Base-by-base conservation (phyloP, 2,329 filamentous ascomycete species). In the Colletotrichum eleusines region DNA sequence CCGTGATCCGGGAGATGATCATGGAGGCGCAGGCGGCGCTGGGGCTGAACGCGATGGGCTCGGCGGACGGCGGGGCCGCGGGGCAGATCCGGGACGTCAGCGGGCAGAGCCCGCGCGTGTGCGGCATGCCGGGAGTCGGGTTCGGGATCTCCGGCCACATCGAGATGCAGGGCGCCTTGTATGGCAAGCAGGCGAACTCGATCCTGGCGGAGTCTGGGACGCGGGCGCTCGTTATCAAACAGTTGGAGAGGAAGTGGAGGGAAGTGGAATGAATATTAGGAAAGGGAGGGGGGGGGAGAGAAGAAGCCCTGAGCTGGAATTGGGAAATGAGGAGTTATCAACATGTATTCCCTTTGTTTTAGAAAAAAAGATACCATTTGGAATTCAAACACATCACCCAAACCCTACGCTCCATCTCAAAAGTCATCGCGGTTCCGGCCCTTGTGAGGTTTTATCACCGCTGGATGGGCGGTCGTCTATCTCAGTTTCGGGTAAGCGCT, bases 181-280 rank as follows among this genome's bases (percentile, higher is more conserved):
- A 79, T 40, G 76, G 77, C 20, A 73, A 77, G n/a, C 76, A 81
- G 74, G 73, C 77, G 4, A 72, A 68, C 48, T 75, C 75, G 26
- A 59, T 76, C 12, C 68, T 64, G 54, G 61, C 71, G 1, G 72
- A 58, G 46, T 72, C 64, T 11, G 72, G 70, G 2, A 57, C 63
- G 18, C 31, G 57, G 7, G 14, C 74, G 6, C 63, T 74, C 66
- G 63, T 75, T 44, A 66, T 81, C n/a, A 68, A 63, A 9, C 69
- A 77, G 69, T 61, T 83, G 57, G 80, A 82, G 72, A 71, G 75
- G 63, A 69, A 75, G 48, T 82, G 80, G 80, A 78, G 73, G 64
- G 75, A 77, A 57, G 79, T 81, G 57, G 81, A 82, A 63, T 72
- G 80, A 42, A 42, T 2, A 11, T 8, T 8, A 35, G 5, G 9